Percentiles rank a stretch among this genome's conserved stretches.
These are phyloP conservation scores for Cercospora sp. DNA, from an alignment of 2,329 filamentous ascomycete genomes.

Conservation along the genomic window DNA sequence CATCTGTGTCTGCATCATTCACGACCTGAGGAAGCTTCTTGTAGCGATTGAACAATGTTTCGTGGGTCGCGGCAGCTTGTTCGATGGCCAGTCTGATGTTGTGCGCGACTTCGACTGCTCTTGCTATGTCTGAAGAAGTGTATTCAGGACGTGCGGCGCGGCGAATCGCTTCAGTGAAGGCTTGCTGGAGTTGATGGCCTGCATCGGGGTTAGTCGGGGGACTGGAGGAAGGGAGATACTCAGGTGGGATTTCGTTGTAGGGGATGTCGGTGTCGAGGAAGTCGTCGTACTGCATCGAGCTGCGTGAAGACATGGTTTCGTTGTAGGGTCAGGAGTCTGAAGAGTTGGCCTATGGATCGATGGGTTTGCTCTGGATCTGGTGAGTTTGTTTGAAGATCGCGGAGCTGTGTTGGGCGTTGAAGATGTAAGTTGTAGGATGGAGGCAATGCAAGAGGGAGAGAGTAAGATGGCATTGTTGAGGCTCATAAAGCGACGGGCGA, in stretches of 20 bases:
- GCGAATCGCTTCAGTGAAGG: neutral
- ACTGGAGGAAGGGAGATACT: neutral
- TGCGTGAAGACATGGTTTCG: neutral
- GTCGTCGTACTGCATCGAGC: constrained; percentile 5
- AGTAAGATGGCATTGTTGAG: neutral
- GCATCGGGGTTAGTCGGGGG: neutral
- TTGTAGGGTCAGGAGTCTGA: neutral
- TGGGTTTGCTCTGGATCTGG: neutral
- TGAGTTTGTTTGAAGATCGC: neutral
- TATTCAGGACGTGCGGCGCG: neutral
- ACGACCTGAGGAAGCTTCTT: neutral
- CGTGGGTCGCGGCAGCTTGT: neutral
- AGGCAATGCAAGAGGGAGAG: neutral
- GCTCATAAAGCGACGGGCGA: neutral
- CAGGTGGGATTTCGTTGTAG: constrained; percentile 7
- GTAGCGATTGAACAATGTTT: neutral
- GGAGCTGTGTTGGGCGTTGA: too few relatives aligned
- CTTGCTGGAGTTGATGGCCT: constrained; percentile 5
- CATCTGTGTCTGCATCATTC: neutral
- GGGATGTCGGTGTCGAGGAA: constrained; percentile 8
- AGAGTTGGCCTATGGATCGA: neutral
- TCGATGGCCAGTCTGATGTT: neutral
- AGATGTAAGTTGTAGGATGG: too few relatives aligned
- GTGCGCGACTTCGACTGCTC: neutral
- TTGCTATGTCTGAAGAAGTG: neutral